Base-by-base conservation (phyloP, 2,329 filamentous ascomycete genomes). In the Pseudogymnoascus sp. region DNA sequence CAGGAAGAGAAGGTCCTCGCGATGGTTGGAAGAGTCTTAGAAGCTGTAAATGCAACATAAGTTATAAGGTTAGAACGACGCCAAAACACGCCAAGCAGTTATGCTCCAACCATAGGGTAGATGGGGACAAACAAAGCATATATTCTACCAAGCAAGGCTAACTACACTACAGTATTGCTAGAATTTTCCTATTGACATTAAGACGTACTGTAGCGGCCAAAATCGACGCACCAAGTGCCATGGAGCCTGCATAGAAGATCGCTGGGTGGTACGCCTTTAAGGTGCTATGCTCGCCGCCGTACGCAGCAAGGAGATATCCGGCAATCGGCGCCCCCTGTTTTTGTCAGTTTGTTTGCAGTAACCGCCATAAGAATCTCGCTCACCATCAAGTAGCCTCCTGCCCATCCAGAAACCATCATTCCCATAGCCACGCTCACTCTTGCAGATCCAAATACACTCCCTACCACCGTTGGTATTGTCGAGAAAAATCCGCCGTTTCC, bases 1-100 rank as follows among this genome's bases (percentile, higher is more conserved):
- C 87, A 95, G 72, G 92, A 96, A 74, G 91, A 96, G 77, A 95
- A 93, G 78, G 90, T 96, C 0, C 76, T 96, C 60, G 85, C 88
- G 0, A 81, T 89, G 12, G 96, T 96, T 91, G 82, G 87, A 75
- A 82, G 83, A 61, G 79, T 96, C 2, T 40, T 60, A 12, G 56
- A 60, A 35, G 56, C 31, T 24, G 24, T 38, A 22, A 38, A 60
- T 2, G 10, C 56, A 53, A 10, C 2, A 53, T 31, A 53, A 14
- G 37, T 16, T 16, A 33, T 33, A 3, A 7, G 2, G 14, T 38
- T 38, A 19, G 6, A 38, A 38, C 37, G 6, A 38, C 2, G 6
- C 41, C 11, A 26, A 12, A 46, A 3, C 6, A 26, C 6, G 6
- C 12, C 6, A 24, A 14, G 12, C 3, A 7, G 22, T 8, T 46